Evolutionary conservation across 495 filamentous ascomycete species (phyloP), one percentile per base, ranked within the genome.

Genomic region (Annulohypoxylon stygium): DNA sequence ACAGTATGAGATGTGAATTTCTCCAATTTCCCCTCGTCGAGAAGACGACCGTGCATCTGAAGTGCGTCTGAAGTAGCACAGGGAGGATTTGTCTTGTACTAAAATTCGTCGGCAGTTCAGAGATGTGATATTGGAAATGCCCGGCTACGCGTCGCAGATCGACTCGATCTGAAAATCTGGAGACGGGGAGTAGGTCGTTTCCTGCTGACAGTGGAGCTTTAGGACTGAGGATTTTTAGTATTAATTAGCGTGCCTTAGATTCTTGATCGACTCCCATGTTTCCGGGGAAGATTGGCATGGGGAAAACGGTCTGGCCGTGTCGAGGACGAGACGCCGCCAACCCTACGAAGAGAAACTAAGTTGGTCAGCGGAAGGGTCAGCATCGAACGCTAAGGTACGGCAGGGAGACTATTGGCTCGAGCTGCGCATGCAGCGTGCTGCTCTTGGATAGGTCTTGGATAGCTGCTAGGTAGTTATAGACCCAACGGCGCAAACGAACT

Each of bases 1-100:
- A 57, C 71, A 70, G 72, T 23, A 41, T 30, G 63, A 70, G 72
- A 70, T 58, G 62, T 53, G 55, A 67, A 45, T 54, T 70, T 68
- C 67, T 71, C 72, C 67, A 75, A 75, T 70, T 71, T 61, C 72
- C 72, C 72, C 71, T 67, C 72, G 72, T 70, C 48, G 41, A 59
- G 63, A 47, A 61, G 51, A 68, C 53, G 57, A 16, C 33, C 70
- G 16, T 51, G 63, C 67, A 57, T 64, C 64, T 43, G 43, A 20
- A 68, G 63, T 71, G 63, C 67, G 50, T 64, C 64, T 43, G 43
- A 20, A 68, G 63, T 71, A 43, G 51, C 18, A 68, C 67, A 61
- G 9, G 60, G 10, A 65, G 64, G 59, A 68, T 75, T 36, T 36
- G 34, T 23, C 58, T 11, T 57, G 63, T 61, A 43, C 60, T 51